Evolutionary conservation across 352 stramenopile genomes (phyloP).

Genomic region (Phytophthora kernoviae): DNA sequence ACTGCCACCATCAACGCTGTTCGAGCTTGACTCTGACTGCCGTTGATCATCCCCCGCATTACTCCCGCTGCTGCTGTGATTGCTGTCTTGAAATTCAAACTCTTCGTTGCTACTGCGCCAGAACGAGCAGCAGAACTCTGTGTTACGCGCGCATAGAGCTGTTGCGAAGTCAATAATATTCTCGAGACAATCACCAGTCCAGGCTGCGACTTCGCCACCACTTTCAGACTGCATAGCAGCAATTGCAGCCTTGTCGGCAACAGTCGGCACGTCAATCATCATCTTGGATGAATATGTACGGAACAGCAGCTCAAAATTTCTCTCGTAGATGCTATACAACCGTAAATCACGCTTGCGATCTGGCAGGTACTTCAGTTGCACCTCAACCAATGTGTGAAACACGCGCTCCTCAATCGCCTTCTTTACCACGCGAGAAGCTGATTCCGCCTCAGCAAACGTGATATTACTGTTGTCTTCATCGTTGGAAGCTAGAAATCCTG

Average conservation of each 20-base stretch:
- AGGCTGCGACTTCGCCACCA: constrained; percentile 54
- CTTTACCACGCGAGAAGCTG: constrained; percentile 60
- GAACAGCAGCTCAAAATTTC: constrained; percentile 72
- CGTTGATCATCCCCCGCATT: constrained; percentile 26
- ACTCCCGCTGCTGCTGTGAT: constrained; percentile 24
- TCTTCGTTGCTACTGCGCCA: constrained; percentile 54
- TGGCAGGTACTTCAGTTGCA: constrained; percentile 78
- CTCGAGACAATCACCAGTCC: constrained; percentile 79
- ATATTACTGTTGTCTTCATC: constrained; percentile 37
- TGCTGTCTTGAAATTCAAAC: constrained; percentile 37
- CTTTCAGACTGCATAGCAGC: constrained; percentile 72
- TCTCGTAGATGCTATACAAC: constrained; percentile 74
- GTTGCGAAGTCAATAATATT: constrained; percentile 81
- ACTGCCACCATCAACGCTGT: constrained; percentile 36
- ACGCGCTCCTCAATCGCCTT: constrained; percentile 67
- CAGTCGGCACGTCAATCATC: constrained; percentile 80
- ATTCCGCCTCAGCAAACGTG: constrained; percentile 65
- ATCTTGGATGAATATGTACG: constrained; percentile 76
- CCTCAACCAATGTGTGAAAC: constrained; percentile 72
- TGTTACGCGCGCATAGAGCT: constrained; percentile 59
- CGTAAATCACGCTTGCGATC: constrained; percentile 75
- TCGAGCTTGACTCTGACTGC: constrained; percentile 25
- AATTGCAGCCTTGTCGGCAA: constrained; percentile 69
- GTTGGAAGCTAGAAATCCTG: constrained; percentile 58
- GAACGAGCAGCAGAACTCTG: constrained; percentile 65